Conservation (phyloP, 164 flowering plant species). For the Magnolia sinica region DNA sequence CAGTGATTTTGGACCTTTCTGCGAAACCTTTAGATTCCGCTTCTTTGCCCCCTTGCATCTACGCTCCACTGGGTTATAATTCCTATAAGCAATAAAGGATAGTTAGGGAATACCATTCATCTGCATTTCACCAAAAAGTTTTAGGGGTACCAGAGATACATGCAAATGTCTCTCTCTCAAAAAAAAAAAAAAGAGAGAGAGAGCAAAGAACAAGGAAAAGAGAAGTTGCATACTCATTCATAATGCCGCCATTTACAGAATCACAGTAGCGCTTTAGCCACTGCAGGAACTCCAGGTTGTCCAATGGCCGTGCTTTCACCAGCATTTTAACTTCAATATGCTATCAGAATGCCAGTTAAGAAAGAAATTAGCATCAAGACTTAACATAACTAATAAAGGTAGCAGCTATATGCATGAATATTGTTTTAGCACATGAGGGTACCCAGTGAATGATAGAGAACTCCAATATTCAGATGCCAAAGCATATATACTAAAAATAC, state of each 20-base stretch:
- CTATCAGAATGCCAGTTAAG: constrained; percentile 32
- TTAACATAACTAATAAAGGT: background rate
- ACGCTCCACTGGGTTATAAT: constrained; percentile 83
- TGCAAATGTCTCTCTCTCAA: background rate
- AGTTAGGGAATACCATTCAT: constrained; percentile 1
- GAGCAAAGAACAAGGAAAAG: background rate
- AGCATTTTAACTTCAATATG: constrained; percentile 88
- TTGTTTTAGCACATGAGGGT: background rate
- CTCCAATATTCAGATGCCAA: too few relatives aligned
- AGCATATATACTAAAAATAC: too few relatives aligned
- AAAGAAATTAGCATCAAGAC: background rate
- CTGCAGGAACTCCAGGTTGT: constrained; percentile 91
- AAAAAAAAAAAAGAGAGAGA: background rate
- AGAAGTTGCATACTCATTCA: constrained; percentile 63
- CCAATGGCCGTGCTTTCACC: constrained; percentile 85
- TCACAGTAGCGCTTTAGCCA: constrained; percentile 97
- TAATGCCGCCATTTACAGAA: constrained; percentile 85
- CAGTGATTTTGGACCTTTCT: constrained; percentile 55
- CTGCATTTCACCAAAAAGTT: background rate
- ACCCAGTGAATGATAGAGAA: background rate
- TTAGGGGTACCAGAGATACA: background rate
- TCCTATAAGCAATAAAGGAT: constrained; percentile 34
- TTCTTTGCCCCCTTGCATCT: constrained; percentile 72
- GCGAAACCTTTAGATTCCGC: constrained; percentile 37
- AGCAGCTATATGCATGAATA: background rate